Evolutionary conservation across 805 yeast species (phyloP), one percentile per base, ranked within the genome.

Genomic region (Candida michaelii): DNA sequence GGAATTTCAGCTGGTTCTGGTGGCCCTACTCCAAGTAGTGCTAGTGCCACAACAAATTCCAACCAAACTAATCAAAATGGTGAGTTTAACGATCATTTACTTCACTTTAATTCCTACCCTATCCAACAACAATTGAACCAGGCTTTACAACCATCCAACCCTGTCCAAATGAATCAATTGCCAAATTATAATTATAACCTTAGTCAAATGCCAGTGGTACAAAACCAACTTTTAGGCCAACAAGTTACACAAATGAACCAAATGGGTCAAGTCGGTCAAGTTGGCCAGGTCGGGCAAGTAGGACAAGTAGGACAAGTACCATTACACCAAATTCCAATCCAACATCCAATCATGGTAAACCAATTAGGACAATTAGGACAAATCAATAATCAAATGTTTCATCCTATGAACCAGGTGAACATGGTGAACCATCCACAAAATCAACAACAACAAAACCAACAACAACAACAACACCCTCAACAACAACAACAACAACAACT

Each of bases 111-210:
- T 15, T 19, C 36, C 4, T 45, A 45, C 19, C 44, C 44, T 8
- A 30, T 29, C 24, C 53, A 49, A 36, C 49, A 44, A 30, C 53
- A 49, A 27, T 16, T 49, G n/a, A 35, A 30, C 15, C 53, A 46
- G 25, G 53, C 50, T 3, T 42, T 50, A 27, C 53, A 50, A 25
- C 53, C 49, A 1, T 44, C 42, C 24, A 44, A 37, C 21, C 49
- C 51, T 10, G 49, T 49, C 1, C 55, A 54, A 14, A 44, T 50
- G 31, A 50, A 48, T 11, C 58, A 54, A 39, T 53, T 51, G 29
- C 58, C 55, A 44, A 56, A 52, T 24, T 52, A 50, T 27, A 52
- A 52, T 33, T 58, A 52, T 43, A 55, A 54, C n/a, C 43, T 53
- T 34, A 40, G 36, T n/a, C 53, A 50, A 43, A 40, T 30, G 17